Conservation (phyloP, 1,139 yeast genomes). For the Yamadazyma diddensiae region DNA sequence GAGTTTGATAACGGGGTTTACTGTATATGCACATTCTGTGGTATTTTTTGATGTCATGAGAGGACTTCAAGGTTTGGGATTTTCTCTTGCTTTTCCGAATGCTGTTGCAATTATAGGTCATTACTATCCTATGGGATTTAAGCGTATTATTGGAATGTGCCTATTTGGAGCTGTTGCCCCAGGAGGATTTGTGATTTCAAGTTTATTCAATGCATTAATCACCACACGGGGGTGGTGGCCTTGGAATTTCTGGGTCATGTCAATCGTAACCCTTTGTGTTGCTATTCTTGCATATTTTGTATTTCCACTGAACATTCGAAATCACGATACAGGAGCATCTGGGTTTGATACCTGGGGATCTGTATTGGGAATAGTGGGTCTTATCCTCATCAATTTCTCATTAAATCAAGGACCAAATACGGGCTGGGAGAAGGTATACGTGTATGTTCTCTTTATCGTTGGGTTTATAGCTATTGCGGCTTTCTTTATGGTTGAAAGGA, state of each 20-base stretch:
- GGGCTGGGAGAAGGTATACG: constrained; percentile 53
- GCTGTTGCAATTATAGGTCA: constrained; percentile 54
- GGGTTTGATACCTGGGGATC: constrained; percentile 49
- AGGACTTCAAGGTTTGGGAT: constrained; percentile 60
- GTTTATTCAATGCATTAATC: constrained; percentile 44
- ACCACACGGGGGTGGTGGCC: constrained; percentile 51
- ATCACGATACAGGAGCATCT: constrained; percentile 15
- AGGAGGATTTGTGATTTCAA: constrained; percentile 51
- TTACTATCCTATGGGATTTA: constrained; percentile 44
- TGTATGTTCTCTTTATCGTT: constrained; percentile 48
- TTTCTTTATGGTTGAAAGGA: constrained; percentile 35
- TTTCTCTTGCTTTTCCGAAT: constrained; percentile 57
- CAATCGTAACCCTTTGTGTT: constrained; percentile 32
- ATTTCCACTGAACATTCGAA: constrained; percentile 41
- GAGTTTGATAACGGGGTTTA: constrained; percentile 51
- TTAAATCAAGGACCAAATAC: constrained; percentile 64
- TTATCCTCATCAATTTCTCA: constrained; percentile 53
- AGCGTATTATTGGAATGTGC: constrained; percentile 42
- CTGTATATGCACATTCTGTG: constrained; percentile 37
- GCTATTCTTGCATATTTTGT: constrained; percentile 31
- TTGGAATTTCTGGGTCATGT: constrained; percentile 52
- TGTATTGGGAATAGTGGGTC: constrained; percentile 32
- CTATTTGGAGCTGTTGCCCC: constrained; percentile 62
- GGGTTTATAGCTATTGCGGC: constrained; percentile 36
- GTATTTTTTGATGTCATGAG: constrained; percentile 51